Base-by-base conservation (phyloP, 1,284 basidiomycete genomes). In the Ganoderma resinaceum region DNA sequence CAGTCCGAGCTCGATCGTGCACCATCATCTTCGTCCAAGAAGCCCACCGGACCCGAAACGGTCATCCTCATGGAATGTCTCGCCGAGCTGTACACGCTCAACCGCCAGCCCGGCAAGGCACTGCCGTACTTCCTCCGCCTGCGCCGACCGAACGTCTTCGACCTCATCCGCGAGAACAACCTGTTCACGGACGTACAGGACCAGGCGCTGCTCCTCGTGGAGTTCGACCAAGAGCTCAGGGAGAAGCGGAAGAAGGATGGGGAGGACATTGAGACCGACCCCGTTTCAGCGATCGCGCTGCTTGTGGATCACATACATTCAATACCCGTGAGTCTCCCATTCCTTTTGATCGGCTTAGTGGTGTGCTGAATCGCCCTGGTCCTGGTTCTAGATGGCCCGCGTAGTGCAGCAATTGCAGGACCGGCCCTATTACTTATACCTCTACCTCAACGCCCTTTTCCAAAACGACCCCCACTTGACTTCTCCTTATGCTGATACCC, bases 301-400 rank as follows among this genome's bases (percentile, higher is more conserved):
- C 86, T 99, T 20, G 97, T 99, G 9, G 92, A 99, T 74, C 96
- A 99, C 78, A 95, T 94, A 0, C 94, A 98, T 77, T 97, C 97
- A 16, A 98, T 99, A 77, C 96, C 96, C 5, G 96, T 96, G 72
- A 74, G 91, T 82, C 26, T 31, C 26, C 29, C 20, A 18, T 42
- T 70, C 12, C 18, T 20, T 3, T 18, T 31, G 29, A 8, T 31
- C 14, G 18, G 35, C 20, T 23, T 11, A 5, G n/a, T 55, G 26
- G 4, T 16, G 8, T 60, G n/a, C 37, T 38, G 4, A 60, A n/a
- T n/a, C n/a, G n/a, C n/a, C n/a, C 33, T 11, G 16, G 52, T 66
- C 12, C 38, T 31, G 63, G 52, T 23, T 57, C 31, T 78, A 98
- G 95, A 93, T 96, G 65, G 87, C 88, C 12, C 87, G 94, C 29